Evolutionary conservation across 768 basidiomycete genomes (phyloP).

Genomic region (Suillus discolor): DNA sequence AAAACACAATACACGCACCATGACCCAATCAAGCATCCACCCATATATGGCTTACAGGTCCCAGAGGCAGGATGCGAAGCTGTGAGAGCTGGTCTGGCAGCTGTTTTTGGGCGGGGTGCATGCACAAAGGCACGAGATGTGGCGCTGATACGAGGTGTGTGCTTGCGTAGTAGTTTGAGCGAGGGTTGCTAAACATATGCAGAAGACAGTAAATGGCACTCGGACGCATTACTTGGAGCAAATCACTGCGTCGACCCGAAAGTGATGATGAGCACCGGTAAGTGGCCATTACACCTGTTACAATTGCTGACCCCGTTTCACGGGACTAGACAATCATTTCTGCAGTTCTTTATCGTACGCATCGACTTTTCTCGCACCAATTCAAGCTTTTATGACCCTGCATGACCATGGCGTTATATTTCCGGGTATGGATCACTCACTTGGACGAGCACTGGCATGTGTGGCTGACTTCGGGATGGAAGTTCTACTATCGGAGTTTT

Average conservation of each 20-base stretch:
- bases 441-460: background rate
- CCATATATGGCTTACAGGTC: background rate
- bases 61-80: too few relatives aligned
- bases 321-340: background rate
- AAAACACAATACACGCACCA: slow-evolving; percentile 9
- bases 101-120: too few relatives aligned
- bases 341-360: slow-evolving; percentile 12
- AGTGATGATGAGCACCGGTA: slow-evolving; percentile 14
- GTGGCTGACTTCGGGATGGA: slow-evolving; percentile 12
- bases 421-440: slow-evolving; percentile 11
- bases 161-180: too few relatives aligned
- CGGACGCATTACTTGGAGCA: slow-evolving; percentile 21
- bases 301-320: background rate
- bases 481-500: slow-evolving; percentile 10
- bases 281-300: background rate
- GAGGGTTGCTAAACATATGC: too few relatives aligned
- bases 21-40: background rate
- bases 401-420: slow-evolving; percentile 5
- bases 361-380: background rate
- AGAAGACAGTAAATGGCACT: slow-evolving; percentile 7
- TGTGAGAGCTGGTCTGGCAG: too few relatives aligned
- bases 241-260: slow-evolving; percentile 8
- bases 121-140: too few relatives aligned
- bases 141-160: too few relatives aligned
- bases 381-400: background rate